Conservation (phyloP, 208 protist species). For the Naegleria fowleri region DNA sequence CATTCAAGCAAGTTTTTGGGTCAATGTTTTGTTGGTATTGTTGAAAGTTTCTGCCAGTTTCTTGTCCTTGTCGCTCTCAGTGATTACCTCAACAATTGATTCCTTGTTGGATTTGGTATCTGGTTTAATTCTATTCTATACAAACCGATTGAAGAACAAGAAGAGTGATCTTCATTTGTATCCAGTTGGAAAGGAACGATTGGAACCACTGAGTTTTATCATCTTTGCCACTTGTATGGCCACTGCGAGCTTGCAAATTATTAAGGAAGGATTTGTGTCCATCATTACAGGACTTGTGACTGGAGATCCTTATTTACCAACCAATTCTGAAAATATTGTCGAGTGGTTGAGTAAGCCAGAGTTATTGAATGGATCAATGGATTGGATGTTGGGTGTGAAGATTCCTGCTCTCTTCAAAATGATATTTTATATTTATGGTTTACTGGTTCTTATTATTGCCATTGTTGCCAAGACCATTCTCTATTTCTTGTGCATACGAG, state of each 20-base stretch:
- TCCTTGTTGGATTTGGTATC: background rate
- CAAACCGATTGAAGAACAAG: background rate
- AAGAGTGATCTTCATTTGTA: constrained; percentile 26
- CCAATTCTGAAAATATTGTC: background rate
- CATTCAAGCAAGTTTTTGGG: background rate
- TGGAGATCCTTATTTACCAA: background rate
- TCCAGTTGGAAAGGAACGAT: constrained; percentile 23
- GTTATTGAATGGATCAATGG: background rate
- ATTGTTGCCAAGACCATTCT: background rate
- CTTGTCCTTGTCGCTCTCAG: background rate
- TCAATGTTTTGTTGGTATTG: background rate
- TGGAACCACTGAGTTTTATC: constrained; percentile 33
- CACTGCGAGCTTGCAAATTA: constrained; percentile 20
- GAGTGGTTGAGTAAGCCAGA: background rate
- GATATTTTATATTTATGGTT: background rate
- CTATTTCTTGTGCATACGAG: background rate
- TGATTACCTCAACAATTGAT: background rate
- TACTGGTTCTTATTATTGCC: background rate
- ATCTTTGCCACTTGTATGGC: constrained; percentile 27
- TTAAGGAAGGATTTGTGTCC: background rate
- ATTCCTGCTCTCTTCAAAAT: background rate
- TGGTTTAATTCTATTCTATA: background rate
- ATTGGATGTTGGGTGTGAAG: background rate
- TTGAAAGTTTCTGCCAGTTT: background rate
- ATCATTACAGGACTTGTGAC: background rate